These are phyloP conservation scores for Mycosarcoma mackinlayi DNA, from an alignment of 1,284 basidiomycete species.

Conservation along the genomic window DNA sequence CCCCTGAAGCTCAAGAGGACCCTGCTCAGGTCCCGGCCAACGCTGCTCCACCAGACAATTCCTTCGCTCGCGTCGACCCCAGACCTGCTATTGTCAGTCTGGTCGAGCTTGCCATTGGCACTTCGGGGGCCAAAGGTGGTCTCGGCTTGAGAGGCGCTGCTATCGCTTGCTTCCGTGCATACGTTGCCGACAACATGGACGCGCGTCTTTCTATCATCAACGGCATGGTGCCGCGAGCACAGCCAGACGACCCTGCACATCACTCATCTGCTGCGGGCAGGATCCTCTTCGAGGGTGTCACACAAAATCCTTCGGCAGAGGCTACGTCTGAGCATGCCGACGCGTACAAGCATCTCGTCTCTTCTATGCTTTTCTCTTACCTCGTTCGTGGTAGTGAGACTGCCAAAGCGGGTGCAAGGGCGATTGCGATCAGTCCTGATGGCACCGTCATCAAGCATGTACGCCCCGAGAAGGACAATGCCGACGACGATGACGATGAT, in stretches of 20 bases:
- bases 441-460: conserved; percentile 39
- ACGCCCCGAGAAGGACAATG: conserved; percentile 20
- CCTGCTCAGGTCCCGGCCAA: conserved; percentile 10
- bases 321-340: conserved; percentile 62
- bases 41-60: conserved; percentile 5
- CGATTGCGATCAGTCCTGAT: conserved; percentile 69
- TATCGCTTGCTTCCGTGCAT: conserved; percentile 58
- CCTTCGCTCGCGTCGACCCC: conserved; percentile 44
- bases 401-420: conserved; percentile 72
- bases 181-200: conserved; percentile 69
- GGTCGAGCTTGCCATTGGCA: conserved; percentile 52
- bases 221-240: conserved; percentile 70
- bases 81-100: conserved; percentile 48
- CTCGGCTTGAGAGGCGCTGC: conserved; percentile 58
- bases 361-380: conserved; percentile 69
- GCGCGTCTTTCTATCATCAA: conserved; percentile 70
- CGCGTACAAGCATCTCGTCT: conserved; percentile 70
- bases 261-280: conserved; percentile 68
- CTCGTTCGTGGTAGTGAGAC: conserved; percentile 72
- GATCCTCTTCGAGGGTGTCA: conserved; percentile 71
- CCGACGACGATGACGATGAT: conserved; percentile 69
- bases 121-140: conserved; percentile 47
- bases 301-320: conserved; percentile 68
- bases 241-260: conserved; percentile 47
- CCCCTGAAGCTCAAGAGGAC: conserved; percentile 9